phyloP scores from a whole-genome alignment of 129 eudicot genomes.

The Kitagawia praeruptora region DNA sequence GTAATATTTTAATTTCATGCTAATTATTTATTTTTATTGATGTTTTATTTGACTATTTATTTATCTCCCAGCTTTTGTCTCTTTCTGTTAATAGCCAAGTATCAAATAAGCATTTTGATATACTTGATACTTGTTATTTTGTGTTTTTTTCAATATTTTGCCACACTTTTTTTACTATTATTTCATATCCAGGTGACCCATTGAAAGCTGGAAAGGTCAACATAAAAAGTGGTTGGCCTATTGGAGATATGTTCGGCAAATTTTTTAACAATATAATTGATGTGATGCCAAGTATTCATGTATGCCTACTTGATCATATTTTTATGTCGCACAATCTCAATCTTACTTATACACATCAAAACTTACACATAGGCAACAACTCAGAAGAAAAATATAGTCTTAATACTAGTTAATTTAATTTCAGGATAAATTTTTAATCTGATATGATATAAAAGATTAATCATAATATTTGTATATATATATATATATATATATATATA shows the following conservation, averaged over 20 bases:
- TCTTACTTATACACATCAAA: not conserved
- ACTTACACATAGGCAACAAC: not conserved
- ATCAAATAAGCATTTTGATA: too few relatives aligned
- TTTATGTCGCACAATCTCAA: not conserved
- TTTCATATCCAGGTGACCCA: constrained; percentile 37
- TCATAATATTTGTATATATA: not conserved
- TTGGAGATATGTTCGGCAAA: constrained; percentile 10
- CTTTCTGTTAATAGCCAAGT: too few relatives aligned
- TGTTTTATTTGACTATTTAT: not conserved
- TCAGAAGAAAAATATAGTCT: not conserved
- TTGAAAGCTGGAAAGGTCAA: constrained; percentile 31
- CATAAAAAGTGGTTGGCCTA: constrained; percentile 7
- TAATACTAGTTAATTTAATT: not conserved
- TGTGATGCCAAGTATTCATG: constrained; percentile 22
- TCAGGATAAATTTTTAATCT: not conserved
- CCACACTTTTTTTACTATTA: not conserved
- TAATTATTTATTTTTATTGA: not conserved
- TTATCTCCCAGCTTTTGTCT: too few relatives aligned
- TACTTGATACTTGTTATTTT: not conserved
- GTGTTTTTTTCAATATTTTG: too few relatives aligned
- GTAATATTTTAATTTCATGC: too few relatives aligned
- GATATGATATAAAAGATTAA: too few relatives aligned
- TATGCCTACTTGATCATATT: not conserved
- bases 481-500: not conserved
- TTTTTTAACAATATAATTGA: constrained; percentile 28